These are phyloP conservation scores for Solanum chmielewskii DNA, from an alignment of 257 asterid species.

Conservation along the genomic window DNA sequence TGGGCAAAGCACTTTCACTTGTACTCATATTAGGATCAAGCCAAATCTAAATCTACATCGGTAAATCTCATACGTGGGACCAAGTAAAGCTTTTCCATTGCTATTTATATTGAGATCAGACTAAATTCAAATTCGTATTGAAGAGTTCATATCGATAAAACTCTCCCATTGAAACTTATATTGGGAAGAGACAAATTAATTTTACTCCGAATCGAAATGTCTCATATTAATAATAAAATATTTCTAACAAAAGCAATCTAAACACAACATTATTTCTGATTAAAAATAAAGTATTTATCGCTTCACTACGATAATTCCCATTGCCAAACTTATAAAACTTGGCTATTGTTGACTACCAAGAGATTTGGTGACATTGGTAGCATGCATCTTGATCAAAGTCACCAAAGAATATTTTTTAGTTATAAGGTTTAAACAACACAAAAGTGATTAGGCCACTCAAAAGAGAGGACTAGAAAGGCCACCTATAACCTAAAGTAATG, in stretches of 20 bases:
- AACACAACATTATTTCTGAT: not conserved
- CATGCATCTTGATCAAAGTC: not conserved
- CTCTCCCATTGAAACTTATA: fast-evolving
- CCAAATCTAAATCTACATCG: not conserved
- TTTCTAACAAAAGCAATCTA: not conserved
- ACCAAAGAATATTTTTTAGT: not conserved
- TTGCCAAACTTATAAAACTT: not conserved
- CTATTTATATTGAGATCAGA: not conserved
- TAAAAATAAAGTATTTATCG: not conserved
- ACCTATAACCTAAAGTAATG: constrained; percentile 27
- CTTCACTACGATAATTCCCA: not conserved
- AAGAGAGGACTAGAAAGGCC: constrained; percentile 18
- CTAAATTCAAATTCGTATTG: fast-evolving
- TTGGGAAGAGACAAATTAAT: not conserved
- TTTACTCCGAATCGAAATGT: fast-evolving
- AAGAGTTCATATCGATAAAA: not conserved
- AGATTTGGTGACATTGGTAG: constrained; percentile 28
- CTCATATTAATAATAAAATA: not conserved
- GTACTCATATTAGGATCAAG: not conserved
- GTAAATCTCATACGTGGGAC: not conserved
- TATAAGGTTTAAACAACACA: not conserved
- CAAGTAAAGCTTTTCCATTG: not conserved
- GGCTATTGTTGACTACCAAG: constrained; percentile 9
- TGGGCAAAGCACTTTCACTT: not conserved
- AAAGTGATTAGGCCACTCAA: not conserved